Base-by-base conservation (phyloP, 139 green algal species). In the Tetradesmus obliquus region DNA sequence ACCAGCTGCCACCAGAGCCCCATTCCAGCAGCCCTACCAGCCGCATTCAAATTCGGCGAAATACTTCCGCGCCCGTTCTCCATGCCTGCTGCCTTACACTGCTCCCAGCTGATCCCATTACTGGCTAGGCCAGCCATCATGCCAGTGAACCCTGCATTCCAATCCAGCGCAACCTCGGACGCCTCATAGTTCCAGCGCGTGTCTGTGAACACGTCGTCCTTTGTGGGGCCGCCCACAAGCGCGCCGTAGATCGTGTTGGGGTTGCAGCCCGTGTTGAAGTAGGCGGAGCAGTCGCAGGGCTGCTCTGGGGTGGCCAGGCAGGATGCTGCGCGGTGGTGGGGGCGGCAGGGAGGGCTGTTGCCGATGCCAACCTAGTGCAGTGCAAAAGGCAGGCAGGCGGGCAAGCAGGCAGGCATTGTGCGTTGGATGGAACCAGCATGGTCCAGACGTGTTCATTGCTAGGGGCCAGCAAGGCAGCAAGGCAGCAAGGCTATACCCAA, bases 151-250 rank as follows among this genome's bases (percentile, higher is more conserved):
- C 82, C 93, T 24, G 89, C 92, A 66, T 96, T 96, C 87, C 91
- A 95, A 45, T 96, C 94, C 19, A 95, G 55, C 10, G 91, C 87
- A 45, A 96, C 94, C 32, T 94, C 88, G 53, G 88, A 93, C 53
- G 91, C 22, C 22, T 86, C n/a, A 45, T 84, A 93, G 79, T 94
- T 58, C 58, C 54, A 72, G 3, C 92, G 69, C 13, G 60, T 72
- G 45, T 94, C 90, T 2, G 82, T 62, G 55, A 88, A 94, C 54
- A 89, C 69, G 82, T 93, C 93, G n/a, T 92, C 69, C 20, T 93
- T 80, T 45, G 92, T 85, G 69, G 94, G 94, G 2, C 95, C 96
- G 60, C 96, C 95, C 32, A 98, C 93, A 71, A 98, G 93, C 1
- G 95, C 96, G 5, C 96, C 96, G 10, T 91, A 92, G 10, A 97